Percentiles rank a stretch among this genome's conserved stretches.
Conservation (phyloP, 495 filamentous ascomycete genomes). For the Penicillium angulare region DNA sequence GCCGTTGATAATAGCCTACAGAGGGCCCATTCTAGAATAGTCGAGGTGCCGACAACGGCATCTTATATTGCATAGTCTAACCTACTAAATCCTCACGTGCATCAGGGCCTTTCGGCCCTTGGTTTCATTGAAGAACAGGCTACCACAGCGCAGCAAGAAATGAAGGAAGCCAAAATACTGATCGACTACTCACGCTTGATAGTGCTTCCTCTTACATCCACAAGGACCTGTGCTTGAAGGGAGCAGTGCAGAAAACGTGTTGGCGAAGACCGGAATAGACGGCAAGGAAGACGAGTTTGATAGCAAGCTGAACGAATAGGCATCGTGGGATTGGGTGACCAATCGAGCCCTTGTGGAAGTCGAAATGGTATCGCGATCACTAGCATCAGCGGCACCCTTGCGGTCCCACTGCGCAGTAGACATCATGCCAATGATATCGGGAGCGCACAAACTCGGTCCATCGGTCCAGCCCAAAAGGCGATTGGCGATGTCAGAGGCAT, state of each 20-base stretch:
- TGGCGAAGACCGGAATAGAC: not conserved
- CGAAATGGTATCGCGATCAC: not conserved
- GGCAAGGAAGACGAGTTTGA: not conserved
- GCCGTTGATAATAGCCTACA: too few species aligned
- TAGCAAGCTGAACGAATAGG: not conserved
- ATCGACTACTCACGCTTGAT: not conserved
- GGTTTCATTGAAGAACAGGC: too few species aligned
- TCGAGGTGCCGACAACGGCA: too few species aligned
- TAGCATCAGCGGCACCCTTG: too few species aligned
- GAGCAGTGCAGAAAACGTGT: not conserved
- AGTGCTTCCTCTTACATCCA: not conserved
- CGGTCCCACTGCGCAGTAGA: not conserved
- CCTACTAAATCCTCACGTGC: too few species aligned
- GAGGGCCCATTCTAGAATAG: too few species aligned
- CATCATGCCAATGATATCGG: conserved; percentile 6
- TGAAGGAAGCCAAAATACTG: not conserved
- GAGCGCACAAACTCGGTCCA: conserved; percentile 22
- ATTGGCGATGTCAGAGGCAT: conserved; percentile 61
- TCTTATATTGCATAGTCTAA: too few species aligned
- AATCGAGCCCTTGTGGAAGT: not conserved
- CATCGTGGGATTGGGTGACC: not conserved
- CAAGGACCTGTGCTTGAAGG: not conserved
- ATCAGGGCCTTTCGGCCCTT: too few species aligned
- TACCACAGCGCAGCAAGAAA: not conserved
- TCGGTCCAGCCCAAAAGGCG: conserved; percentile 49